Evolutionary conservation across 1,284 basidiomycete genomes (phyloP), one percentile per base, ranked within the genome.

Genomic region (Papiliotrema flavescens): DNA sequence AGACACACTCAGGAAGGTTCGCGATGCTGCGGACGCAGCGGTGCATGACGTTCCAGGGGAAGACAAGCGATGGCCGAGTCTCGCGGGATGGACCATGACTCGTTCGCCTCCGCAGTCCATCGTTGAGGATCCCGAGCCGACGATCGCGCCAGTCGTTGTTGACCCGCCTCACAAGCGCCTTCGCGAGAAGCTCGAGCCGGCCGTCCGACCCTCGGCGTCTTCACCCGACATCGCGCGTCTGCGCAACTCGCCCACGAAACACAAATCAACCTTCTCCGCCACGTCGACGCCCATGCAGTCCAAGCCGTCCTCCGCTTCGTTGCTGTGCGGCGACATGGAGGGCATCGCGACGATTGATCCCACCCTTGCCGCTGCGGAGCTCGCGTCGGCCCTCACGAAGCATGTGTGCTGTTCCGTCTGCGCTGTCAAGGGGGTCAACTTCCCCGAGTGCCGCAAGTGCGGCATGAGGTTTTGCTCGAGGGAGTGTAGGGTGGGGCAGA

Each of bases 371-470:
- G 69, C 64, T 15, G 64, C 66, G 4, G 71, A 75, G 51, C 56
- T 71, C 15, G 59, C 65, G 11, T 64, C 60, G 15, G 61, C 68
- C 1, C 47, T 75, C 51, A 75, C 73, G 1, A 73, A 73, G 46
- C 66, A 71, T 44, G 65, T 69, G 14, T 55, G 48, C 8, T 75
- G 73, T 53, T 62, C 63, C 6, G 70, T 75, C 1, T 75, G 73
- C 53, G 54, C 50, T 8, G 61, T 63, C 8, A 53, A 62, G 11
- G 73, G 73, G 2, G 64, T 74, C 43, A 75, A 75, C 54, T 74
- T 73, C 41, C 73, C 73, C 17, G 68, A 71, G 52, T 75, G 73
- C 42, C 62, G 71, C 51, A 70, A 68, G 53, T 75, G 73, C 50
- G 68, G 69, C 5, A 54, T 73, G 52, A 63, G 60, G 0, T 73